Evolutionary conservation across 1,139 yeast genomes (phyloP), one percentile per base, ranked within the genome.

Genomic region (Saccharomyces pastorianus): DNA sequence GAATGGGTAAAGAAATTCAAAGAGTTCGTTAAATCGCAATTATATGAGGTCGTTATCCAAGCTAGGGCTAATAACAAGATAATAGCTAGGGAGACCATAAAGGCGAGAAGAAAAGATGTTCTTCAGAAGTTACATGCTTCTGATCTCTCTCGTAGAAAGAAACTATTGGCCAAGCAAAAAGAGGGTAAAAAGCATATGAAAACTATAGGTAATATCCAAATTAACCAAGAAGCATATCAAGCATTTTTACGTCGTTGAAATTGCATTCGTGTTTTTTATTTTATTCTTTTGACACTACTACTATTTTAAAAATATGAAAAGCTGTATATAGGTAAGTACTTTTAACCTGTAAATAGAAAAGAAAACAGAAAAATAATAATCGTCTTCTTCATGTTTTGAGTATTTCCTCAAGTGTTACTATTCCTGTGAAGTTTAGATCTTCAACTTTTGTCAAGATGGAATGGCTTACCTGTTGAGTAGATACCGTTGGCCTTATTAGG

Each of bases 71-170:
- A 84, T 55, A 83, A 82, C 62, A 84, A 85, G 64, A 83, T 89
- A 27, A 78, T 93, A 13, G 97, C 98, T 0, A 76, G 99, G 58
- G 96, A 93, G 66, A 91, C 98, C 0, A 88, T 93, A 60, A 88
- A 88, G 67, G 98, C 98, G 2, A 82, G 88, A 65, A 76, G 97
- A 59, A 93, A 93, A 71, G 99, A 93, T 70, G 99, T 93, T 20
- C 76, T 95, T 53, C 96, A 95, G 51, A 85, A 82, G 64, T 75
- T 93, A 59, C 98, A 93, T 71, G 99, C 99, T 0, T 87, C 96
- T 17, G 99, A 93, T 74, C 81, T 91, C 38, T 82, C 96, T 0
- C 78, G 99, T 71, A 78, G 96, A 61, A 90, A 90, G 76, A 93
- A 93, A 71, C 78, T 93, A 61, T 75, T 93, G 55, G 89, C 80